Percentiles rank a stretch among this genome's conserved stretches.
phyloP scores from a whole-genome alignment of 768 basidiomycete genomes.

The Kwoniella sp. region DNA sequence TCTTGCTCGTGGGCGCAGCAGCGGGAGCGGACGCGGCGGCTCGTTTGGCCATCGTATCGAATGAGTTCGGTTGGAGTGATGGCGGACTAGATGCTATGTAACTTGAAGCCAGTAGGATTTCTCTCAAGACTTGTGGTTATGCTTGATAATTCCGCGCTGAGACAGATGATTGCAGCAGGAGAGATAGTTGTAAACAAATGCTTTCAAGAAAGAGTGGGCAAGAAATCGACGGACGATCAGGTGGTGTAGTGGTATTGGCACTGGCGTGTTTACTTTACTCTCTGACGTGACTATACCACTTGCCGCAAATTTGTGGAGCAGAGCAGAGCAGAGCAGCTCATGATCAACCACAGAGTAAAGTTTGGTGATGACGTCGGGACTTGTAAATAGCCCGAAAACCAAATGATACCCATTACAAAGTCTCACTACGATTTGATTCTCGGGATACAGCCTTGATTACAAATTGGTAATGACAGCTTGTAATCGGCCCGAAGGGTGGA shows the following conservation, averaged over 20 bases:
- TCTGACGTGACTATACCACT: neutral
- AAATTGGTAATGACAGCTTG: neutral
- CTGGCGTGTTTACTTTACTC: neutral
- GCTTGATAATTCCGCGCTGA: too few relatives aligned
- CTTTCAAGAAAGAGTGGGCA: neutral
- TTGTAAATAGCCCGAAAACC: neutral
- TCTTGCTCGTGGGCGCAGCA: conserved; percentile 29
- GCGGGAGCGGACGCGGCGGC: conserved; percentile 18
- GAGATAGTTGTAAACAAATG: neutral
- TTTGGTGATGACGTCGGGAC: conserved; percentile 4
- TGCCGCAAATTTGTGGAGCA: conserved; percentile 1
- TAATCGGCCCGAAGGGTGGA: neutral
- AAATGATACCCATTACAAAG: neutral
- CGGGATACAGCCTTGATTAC: neutral
- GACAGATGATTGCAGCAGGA: neutral
- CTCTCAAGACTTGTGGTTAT: neutral
- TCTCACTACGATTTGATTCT: neutral
- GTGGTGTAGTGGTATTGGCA: neutral
- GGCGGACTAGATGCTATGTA: neutral
- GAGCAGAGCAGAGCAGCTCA: neutral
- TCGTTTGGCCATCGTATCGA: conserved; percentile 20
- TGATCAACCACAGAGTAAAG: neutral
- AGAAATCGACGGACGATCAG: neutral
- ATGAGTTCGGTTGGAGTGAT: neutral
- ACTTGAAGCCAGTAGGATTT: neutral